Percentiles rank a stretch among this genome's conserved stretches.
Evolutionary conservation across 1,284 basidiomycete genomes (phyloP).

Genomic region (Mrakiaceae sp.): DNA sequence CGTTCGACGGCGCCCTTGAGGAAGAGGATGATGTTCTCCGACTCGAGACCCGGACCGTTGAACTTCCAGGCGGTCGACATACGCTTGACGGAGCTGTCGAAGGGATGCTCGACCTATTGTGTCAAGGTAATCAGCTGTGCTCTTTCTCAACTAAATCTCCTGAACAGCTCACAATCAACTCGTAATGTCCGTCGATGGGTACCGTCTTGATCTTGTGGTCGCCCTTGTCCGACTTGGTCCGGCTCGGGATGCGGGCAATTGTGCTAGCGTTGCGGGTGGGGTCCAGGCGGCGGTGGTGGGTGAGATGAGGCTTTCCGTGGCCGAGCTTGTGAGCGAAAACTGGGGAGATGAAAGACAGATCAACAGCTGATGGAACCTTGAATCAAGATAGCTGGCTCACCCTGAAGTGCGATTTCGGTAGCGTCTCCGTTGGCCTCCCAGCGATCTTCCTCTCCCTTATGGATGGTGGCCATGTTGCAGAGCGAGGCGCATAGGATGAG

Average conservation of each 20-base stretch:
- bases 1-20: slow-evolving; percentile 57
- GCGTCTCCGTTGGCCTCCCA: slow-evolving; percentile 61
- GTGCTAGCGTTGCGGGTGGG: no score
- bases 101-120: slow-evolving; percentile 40
- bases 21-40: slow-evolving; percentile 29
- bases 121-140: no score
- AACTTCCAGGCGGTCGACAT: slow-evolving; percentile 25
- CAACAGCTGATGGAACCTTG: no score
- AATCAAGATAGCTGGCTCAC: no score
- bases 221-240: neutral
- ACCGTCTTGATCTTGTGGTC: slow-evolving; percentile 1
- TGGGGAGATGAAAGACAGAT: no score
- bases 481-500: slow-evolving; percentile 38
- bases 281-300: slow-evolving; percentile 19
- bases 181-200: slow-evolving; percentile 28
- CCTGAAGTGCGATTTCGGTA: slow-evolving; percentile 32
- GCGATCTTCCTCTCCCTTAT: slow-evolving; percentile 35
- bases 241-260: no score
- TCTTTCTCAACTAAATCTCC: no score
- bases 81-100: slow-evolving; percentile 33
- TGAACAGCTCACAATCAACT: slow-evolving; percentile 21
- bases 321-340: slow-evolving; percentile 46
- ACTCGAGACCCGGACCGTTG: slow-evolving; percentile 7
- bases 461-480: slow-evolving; percentile 41
- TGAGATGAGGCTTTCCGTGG: slow-evolving; percentile 35